These are phyloP conservation scores for Daldinia concentrica DNA, from an alignment of 495 filamentous ascomycete genomes.

Conservation along the genomic window DNA sequence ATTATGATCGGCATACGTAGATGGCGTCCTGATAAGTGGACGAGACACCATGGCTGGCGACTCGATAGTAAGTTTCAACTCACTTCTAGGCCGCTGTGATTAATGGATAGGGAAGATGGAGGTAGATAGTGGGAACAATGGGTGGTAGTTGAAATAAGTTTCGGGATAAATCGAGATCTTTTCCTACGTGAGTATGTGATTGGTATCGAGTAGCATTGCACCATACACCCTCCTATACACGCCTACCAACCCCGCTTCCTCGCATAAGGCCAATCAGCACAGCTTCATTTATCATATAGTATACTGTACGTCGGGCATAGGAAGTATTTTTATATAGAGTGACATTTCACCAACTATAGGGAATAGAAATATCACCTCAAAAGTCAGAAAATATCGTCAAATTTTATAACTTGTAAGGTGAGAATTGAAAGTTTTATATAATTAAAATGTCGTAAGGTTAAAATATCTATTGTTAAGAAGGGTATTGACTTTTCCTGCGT, in stretches of 20 bases:
- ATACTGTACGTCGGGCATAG: slow-evolving; percentile 26
- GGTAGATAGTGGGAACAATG: neutral
- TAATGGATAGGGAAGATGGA: neutral
- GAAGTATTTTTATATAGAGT: slow-evolving; percentile 19
- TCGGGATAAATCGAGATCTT: slow-evolving; percentile 6
- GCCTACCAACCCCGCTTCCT: slow-evolving; percentile 26
- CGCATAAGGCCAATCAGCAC: slow-evolving; percentile 8
- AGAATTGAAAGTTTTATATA: neutral
- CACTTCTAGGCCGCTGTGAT: neutral
- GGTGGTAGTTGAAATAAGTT: neutral
- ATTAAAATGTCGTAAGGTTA: slow-evolving; percentile 16
- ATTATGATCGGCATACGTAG: neutral
- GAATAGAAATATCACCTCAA: neutral
- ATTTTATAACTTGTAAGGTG: neutral
- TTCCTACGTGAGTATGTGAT: slow-evolving; percentile 31
- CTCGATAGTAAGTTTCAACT: neutral
- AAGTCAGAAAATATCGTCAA: neutral
- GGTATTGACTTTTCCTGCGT: slow-evolving; percentile 23
- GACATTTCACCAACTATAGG: neutral
- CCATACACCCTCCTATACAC: slow-evolving; percentile 18
- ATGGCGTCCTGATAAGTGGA: neutral
- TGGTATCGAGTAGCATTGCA: slow-evolving; percentile 22
- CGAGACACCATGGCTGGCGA: slow-evolving; percentile 24
- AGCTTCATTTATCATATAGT: neutral
- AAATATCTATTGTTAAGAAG: slow-evolving; percentile 23